These are phyloP conservation scores for Dactylis glomerata DNA, from an alignment of 176 grass and related monocot species.

Conservation along the genomic window DNA sequence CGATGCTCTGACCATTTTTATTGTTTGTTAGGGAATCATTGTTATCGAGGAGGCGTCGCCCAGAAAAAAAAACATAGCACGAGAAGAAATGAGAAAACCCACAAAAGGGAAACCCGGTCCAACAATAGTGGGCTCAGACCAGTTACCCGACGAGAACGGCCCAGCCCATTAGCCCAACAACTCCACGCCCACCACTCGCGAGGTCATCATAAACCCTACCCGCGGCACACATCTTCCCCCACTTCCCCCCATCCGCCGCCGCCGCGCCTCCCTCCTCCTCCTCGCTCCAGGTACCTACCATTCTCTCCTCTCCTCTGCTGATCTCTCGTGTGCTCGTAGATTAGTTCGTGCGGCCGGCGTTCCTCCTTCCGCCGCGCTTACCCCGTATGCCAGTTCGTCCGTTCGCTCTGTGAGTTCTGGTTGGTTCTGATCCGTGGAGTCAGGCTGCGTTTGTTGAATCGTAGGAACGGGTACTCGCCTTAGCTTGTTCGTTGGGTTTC, in stretches of 20 bases:
- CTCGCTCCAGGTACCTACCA: slow-evolving; percentile 13
- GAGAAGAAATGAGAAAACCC: neutral
- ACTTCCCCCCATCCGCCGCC: slow-evolving; percentile 1
- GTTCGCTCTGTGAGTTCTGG: neutral
- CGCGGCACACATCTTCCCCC: neutral
- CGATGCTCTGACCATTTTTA: neutral
- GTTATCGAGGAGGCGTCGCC: neutral
- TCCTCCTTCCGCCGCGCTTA: neutral
- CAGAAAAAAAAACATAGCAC: neutral
- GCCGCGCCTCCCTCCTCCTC: slow-evolving; percentile 4
- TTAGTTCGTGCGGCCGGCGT: neutral
- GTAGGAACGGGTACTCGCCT: neutral
- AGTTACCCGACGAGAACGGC: neutral
- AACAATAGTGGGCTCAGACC: neutral
- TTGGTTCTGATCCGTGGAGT: neutral
- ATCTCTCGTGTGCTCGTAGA: neutral
- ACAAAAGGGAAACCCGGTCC: neutral
- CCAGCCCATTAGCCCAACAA: slow-evolving; percentile 9
- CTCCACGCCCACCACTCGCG: neutral
- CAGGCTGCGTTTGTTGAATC: neutral
- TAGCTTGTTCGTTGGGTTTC: neutral
- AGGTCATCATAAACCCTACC: slow-evolving; percentile 41
- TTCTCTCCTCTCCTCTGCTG: neutral
- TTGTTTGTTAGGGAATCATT: no score
- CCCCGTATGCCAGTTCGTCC: neutral